These are phyloP conservation scores for Colletotrichum abscissum DNA, from an alignment of 2,329 filamentous ascomycete species.

Conservation along the genomic window DNA sequence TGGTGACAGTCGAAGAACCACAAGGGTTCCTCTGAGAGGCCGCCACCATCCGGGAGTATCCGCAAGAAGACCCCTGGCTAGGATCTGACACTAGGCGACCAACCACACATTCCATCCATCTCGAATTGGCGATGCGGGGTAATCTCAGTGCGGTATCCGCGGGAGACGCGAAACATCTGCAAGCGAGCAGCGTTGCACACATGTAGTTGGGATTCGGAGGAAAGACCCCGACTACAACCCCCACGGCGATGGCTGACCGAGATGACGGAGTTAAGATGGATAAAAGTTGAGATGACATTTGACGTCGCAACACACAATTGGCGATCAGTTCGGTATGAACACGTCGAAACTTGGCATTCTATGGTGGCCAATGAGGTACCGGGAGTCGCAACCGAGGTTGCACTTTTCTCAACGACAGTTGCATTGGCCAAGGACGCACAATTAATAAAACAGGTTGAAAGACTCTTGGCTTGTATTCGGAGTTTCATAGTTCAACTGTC, in stretches of 20 bases:
- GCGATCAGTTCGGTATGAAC: neutral
- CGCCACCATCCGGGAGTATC: slow-evolving; percentile 27
- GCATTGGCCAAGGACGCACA: neutral
- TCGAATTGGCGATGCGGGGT: slow-evolving; percentile 28
- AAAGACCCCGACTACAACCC: neutral
- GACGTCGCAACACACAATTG: neutral
- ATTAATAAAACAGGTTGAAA: neutral
- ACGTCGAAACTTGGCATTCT: neutral
- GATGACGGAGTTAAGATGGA: neutral
- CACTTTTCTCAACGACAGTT: neutral
- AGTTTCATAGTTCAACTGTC: neutral
- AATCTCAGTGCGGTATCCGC: slow-evolving; percentile 8
- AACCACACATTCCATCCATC: neutral
- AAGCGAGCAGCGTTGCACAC: neutral
- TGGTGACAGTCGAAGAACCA: neutral
- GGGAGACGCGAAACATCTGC: neutral
- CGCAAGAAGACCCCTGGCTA: slow-evolving; percentile 17
- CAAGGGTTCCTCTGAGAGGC: neutral
- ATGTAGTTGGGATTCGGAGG: neutral
- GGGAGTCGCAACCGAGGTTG: neutral
- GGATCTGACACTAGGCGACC: slow-evolving; percentile 22
- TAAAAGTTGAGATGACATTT: neutral
- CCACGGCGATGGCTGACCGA: neutral
- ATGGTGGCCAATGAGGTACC: neutral
- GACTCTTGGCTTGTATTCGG: neutral